Base-by-base conservation (phyloP, 805 yeast species). In the Danielia reshetovae region DNA sequence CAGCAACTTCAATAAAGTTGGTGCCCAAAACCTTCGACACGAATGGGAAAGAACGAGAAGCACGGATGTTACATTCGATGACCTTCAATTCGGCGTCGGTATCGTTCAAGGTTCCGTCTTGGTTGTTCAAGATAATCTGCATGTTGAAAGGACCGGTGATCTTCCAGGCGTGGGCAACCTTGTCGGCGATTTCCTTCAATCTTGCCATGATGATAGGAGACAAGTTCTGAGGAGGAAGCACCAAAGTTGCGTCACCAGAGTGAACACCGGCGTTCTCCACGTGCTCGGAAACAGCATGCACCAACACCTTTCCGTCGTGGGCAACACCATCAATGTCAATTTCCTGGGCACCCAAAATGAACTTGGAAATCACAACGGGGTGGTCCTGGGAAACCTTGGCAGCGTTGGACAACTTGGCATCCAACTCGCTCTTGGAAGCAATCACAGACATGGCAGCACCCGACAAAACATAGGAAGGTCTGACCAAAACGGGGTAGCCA, bases 361-460 rank as follows among this genome's bases (percentile, higher is more conserved):
- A 90, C 69, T 90, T 90, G 61, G 97, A 86, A 57, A 90, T 85
- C 36, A 90, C 98, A 43, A 90, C 98, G 15, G 98, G 98, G 63
- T 89, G 88, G 54, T 90, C 98, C 41, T 95, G 94, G 30, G 97
- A 90, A 42, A 90, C 97, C 49, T 88, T 95, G 38, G 86, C 97
- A 36, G 98, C 98, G 62, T 93, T 96, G 40, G 84, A 74, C 60
- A 90, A 72, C 62, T 87, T 88, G 11, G 83, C 77, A 30, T 84
- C 94, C 57, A 90, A 73, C 58, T 90, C 97, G 50, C 82, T 93
- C 55, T 76, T 74, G 21, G 95, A 79, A 70, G 88, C 87, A 37
- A 89, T 96, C 28, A 96, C 88, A 68, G 88, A 88, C 98, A 90
- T 90, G 39, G 98, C 98, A 49, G 98, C 98, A 70, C 98, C 98